Percentiles rank a stretch among this genome's conserved stretches.
These are phyloP conservation scores for Lactuca sativa DNA, from an alignment of 129 eudicot genomes.

Conservation along the genomic window DNA sequence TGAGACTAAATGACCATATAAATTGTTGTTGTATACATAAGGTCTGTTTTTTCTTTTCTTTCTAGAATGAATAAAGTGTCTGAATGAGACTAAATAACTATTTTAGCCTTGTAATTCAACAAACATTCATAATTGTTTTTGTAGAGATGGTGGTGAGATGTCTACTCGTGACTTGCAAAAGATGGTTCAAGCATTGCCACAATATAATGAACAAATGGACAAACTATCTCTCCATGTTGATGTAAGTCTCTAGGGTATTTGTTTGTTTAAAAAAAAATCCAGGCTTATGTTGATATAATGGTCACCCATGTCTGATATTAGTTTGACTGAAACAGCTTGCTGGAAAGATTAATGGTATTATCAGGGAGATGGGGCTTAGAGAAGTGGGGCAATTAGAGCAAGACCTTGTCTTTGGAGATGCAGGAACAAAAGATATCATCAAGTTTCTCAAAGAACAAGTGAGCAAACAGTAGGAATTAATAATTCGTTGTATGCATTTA, in stretches of 20 bases:
- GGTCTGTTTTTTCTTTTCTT: too few relatives aligned
- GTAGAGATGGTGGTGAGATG: conserved; percentile 70
- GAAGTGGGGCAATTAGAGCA: conserved; percentile 93
- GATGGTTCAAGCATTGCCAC: conserved; percentile 97
- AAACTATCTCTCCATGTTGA: conserved; percentile 86
- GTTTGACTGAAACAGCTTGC: conserved; percentile 63
- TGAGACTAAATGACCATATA: too few relatives aligned
- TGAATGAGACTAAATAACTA: too few relatives aligned
- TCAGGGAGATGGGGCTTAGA: conserved; percentile 73
- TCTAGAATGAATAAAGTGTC: too few relatives aligned
- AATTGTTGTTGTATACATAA: background rate
- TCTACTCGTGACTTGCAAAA: conserved; percentile 84
- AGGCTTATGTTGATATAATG: background rate
- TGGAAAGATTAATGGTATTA: conserved; percentile 62
- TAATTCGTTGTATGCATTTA: background rate
- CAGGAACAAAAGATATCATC: conserved; percentile 80
- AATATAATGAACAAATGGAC: conserved; percentile 90
- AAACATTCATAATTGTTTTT: background rate
- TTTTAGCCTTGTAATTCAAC: too few relatives aligned
- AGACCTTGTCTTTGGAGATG: conserved; percentile 97
- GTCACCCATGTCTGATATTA: background rate
- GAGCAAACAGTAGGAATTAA: background rate
- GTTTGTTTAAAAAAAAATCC: too few relatives aligned
- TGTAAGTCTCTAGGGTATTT: conserved; percentile 49
- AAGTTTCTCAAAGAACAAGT: conserved; percentile 66